Base-by-base conservation (phyloP, 768 basidiomycete genomes). In the Suillus decipiens region DNA sequence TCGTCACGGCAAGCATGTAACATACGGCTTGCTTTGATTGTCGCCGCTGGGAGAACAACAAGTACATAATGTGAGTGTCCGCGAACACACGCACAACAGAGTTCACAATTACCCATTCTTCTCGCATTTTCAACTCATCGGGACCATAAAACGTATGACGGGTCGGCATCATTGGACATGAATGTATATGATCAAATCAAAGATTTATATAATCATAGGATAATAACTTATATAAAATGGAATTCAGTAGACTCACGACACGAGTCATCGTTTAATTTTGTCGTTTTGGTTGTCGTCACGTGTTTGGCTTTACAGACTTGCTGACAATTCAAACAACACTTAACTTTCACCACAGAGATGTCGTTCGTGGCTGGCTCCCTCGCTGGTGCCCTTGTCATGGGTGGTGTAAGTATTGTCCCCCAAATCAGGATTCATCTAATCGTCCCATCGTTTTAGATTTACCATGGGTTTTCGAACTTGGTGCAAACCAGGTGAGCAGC, bases 401-500 rank as follows among this genome's bases (percentile, higher is more conserved):
- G 88, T 60, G 88, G 88, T 65, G 88, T 86, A 73, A 69, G 77
- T 63, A 43, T 54, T 31, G 15, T 12, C 48, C 39, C 28, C 37
- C 10, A 28, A 50, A 47, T 28, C 34, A 31, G 39, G 19, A 55
- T 39, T 19, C 19, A 15, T 54, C 34, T 28, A 47, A 54, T 28
- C 12, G 39, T 43, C 33, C 58, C 42, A 31, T 22, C 24, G 28
- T 36, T 61, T 12, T 65, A 87, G 88, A 79, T 89, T 6, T 90
- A 89, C 75, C 89, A 89, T 72, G 88, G 87, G 28, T 87, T 89
- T 70, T 89, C 88, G 3, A 85, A 82, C 68, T 70, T 88, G 72
- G 87, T 89, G 55, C 81, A 84, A 56, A 81, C 82, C 51, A 80
- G 80, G 88, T 86, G 59, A 45, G 80, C 69, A 14, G 50, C 33